A percentile compares a stretch with the other conserved stretches of the same genome.
Evolutionary conservation across 768 basidiomycete genomes (phyloP).

Genomic region (Russula olivacea): DNA sequence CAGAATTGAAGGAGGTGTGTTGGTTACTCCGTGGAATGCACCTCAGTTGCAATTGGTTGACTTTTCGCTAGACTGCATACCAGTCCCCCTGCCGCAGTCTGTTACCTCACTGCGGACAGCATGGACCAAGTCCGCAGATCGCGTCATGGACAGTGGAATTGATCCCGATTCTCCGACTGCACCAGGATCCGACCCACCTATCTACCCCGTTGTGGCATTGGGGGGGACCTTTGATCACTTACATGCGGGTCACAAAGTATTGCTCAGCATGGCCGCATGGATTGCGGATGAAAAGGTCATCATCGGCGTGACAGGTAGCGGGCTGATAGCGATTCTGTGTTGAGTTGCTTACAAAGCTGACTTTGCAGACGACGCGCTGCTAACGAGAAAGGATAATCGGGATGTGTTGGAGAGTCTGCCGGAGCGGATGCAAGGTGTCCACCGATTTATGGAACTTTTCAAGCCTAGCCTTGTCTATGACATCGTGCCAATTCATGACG

Average conservation of each 20-base stretch:
- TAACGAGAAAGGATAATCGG: slow-evolving; percentile 64
- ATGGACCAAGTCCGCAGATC: slow-evolving; percentile 22
- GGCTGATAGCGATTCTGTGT: neutral
- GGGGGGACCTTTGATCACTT: slow-evolving; percentile 99
- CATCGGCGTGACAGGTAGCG: slow-evolving; percentile 78
- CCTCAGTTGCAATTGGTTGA: neutral
- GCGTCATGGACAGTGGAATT: slow-evolving; percentile 4
- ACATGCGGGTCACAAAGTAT: slow-evolving; percentile 94
- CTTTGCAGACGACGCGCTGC: slow-evolving; percentile 58
- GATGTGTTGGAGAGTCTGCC: slow-evolving; percentile 60
- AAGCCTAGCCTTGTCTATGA: slow-evolving; percentile 59
- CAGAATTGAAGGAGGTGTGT: slow-evolving; percentile 28
- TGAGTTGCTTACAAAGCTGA: neutral
- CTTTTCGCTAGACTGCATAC: slow-evolving; percentile 20
- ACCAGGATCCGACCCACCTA: slow-evolving; percentile 26
- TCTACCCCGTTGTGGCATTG: slow-evolving; percentile 68
- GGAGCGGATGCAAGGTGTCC: slow-evolving; percentile 50
- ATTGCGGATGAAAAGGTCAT: slow-evolving; percentile 76
- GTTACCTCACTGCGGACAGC: slow-evolving; percentile 19
- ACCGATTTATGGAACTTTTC: slow-evolving; percentile 66
- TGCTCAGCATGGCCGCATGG: slow-evolving; percentile 88
- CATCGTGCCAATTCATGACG: slow-evolving; percentile 71
- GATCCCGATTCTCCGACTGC: slow-evolving; percentile 10
- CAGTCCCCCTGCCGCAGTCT: slow-evolving; percentile 24
- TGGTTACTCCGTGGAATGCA: neutral